phyloP scores from a whole-genome alignment of 352 stramenopile species.

The Globisporangium alternatum region DNA sequence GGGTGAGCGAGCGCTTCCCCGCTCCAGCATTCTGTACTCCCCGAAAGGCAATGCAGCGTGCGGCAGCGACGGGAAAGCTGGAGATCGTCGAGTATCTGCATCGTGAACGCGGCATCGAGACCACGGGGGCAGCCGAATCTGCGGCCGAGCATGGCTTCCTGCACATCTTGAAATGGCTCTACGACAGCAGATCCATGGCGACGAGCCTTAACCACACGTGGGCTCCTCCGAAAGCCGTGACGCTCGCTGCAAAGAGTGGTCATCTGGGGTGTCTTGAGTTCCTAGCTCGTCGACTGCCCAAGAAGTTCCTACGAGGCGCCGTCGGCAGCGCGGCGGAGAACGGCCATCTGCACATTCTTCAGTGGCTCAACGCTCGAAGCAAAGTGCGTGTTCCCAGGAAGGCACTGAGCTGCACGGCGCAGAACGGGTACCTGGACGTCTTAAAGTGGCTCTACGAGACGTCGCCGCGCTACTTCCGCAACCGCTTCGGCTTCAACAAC shows the following conservation, averaged over 20 bases:
- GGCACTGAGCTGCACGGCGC: not conserved
- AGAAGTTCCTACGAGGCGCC: not conserved
- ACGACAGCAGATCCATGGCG: slow-evolving; percentile 2
- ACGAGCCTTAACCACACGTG: not conserved
- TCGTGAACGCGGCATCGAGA: slow-evolving; percentile 2
- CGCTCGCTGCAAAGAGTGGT: not conserved
- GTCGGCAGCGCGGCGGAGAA: not conserved
- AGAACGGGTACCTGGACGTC: not conserved
- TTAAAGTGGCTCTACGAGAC: slow-evolving; percentile 5
- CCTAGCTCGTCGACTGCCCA: not conserved
- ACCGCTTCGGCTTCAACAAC: not conserved
- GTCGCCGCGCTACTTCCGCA: not conserved
- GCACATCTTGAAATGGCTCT: slow-evolving; percentile 14
- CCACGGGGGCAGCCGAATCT: not conserved
- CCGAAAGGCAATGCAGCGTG: slow-evolving; percentile 5
- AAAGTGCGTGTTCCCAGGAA: not conserved
- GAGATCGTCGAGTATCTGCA: slow-evolving; percentile 10
- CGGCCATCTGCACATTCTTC: not conserved
- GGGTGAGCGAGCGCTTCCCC: not conserved
- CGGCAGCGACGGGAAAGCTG: not conserved
- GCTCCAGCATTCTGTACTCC: not conserved
- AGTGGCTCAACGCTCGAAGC: slow-evolving; percentile 1
- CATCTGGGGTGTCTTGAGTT: slow-evolving; percentile 1
- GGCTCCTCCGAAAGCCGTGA: slow-evolving; percentile 2
- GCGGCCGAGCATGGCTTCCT: slow-evolving; percentile 10